phyloP scores from a whole-genome alignment of 192 early-diverging fungal species.

The Rhizophagus clarus region DNA sequence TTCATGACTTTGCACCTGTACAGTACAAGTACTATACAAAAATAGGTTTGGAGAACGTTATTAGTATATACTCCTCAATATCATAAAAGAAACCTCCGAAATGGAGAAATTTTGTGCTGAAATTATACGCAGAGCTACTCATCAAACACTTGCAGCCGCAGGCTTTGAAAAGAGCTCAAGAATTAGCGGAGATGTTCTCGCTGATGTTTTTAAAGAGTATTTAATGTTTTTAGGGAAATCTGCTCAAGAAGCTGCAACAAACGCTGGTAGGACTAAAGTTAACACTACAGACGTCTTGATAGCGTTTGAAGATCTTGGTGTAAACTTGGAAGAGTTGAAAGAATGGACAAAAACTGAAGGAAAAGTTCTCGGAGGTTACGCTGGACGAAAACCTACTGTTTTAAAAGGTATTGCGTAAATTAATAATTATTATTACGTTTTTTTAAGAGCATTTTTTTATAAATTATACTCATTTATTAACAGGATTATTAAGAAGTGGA shows the following conservation, averaged over 20 bases:
- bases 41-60: not conserved
- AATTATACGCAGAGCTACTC: not conserved
- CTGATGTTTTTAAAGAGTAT: conserved; percentile 56
- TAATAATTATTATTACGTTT: not conserved
- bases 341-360: conserved; percentile 43
- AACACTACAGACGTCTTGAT: conserved; percentile 47
- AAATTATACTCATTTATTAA: not conserved
- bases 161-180: conserved; percentile 55
- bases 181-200: conserved; percentile 45
- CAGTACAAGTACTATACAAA: not conserved
- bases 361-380: not conserved
- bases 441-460: not conserved
- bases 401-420: not conserved
- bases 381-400: not conserved
- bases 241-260: conserved; percentile 48
- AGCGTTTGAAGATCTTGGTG: conserved; percentile 46
- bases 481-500: conserved; percentile 12
- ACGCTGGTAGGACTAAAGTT: conserved; percentile 46
- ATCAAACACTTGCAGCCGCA: conserved; percentile 33
- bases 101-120: conserved; percentile 17
- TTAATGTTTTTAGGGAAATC: conserved; percentile 49
- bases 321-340: conserved; percentile 42
- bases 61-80: not conserved
- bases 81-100: not conserved
- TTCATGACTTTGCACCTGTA: not conserved